These are phyloP conservation scores for Pseudoneurospora amorphoporcata DNA, from an alignment of 495 filamentous ascomycete genomes.

Conservation along the genomic window DNA sequence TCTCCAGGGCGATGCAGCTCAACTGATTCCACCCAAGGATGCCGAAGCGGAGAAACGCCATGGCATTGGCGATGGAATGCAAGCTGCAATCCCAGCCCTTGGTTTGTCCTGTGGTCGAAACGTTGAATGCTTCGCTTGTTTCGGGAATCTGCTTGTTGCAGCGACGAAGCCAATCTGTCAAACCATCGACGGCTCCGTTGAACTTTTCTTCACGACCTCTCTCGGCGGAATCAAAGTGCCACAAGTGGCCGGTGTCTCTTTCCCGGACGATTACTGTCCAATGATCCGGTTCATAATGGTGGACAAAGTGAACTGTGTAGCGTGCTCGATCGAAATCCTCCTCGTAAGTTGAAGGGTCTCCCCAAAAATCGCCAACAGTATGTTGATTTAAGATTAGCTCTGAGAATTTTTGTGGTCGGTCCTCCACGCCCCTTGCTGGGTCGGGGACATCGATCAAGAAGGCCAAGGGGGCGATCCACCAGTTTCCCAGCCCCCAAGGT, in stretches of 20 bases:
- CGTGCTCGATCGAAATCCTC: neutral
- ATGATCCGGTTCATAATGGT: neutral
- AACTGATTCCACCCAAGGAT: constrained; percentile 9
- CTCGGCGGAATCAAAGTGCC: neutral
- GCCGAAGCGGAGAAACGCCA: constrained; percentile 11
- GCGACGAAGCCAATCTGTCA: neutral
- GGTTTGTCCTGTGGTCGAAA: neutral
- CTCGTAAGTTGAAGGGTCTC: too few species aligned
- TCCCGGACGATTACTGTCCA: constrained; percentile 2
- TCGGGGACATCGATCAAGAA: neutral
- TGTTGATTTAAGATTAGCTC: neutral
- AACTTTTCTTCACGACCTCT: neutral
- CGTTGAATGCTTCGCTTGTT: neutral
- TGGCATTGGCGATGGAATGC: constrained; percentile 7
- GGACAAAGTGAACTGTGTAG: constrained; percentile 1
- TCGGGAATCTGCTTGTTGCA: neutral
- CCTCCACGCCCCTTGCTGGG: neutral
- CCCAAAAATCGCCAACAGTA: neutral
- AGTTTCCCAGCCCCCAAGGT: neutral
- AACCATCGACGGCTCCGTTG: neutral
- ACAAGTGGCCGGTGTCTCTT: neutral
- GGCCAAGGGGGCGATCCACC: neutral
- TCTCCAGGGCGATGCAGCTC: neutral
- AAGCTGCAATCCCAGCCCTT: constrained; percentile 9
- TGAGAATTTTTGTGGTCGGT: neutral